Percentiles rank a stretch among this genome's conserved stretches.
phyloP scores from a whole-genome alignment of 805 yeast genomes.

The Ogataea allantospora region DNA sequence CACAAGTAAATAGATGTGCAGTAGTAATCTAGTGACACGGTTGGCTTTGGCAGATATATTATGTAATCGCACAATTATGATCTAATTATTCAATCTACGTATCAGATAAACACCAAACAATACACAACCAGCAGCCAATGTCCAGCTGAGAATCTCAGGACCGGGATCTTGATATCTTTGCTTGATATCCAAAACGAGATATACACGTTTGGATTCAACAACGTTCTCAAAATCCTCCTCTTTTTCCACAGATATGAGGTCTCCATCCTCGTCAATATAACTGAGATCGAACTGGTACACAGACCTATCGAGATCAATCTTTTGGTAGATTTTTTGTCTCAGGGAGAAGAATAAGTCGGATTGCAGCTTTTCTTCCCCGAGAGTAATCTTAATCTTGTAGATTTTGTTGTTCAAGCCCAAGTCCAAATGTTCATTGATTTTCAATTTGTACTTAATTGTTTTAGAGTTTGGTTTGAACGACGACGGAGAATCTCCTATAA shows the following conservation, averaged over 20 bases:
- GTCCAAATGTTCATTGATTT: slow-evolving; percentile 20
- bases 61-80: neutral
- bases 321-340: slow-evolving; percentile 20
- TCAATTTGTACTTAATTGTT: slow-evolving; percentile 20
- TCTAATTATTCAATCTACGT: slow-evolving; percentile 2
- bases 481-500: slow-evolving; percentile 3
- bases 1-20: slow-evolving; percentile 1
- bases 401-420: slow-evolving; percentile 24
- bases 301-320: slow-evolving; percentile 24
- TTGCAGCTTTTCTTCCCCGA: slow-evolving; percentile 6
- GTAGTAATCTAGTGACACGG: too few species aligned
- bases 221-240: slow-evolving; percentile 36
- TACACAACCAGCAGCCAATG: slow-evolving; percentile 2
- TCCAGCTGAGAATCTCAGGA: slow-evolving; percentile 4
- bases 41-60: neutral
- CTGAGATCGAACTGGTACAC: slow-evolving; percentile 31
- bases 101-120: slow-evolving; percentile 2
- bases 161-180: neutral
- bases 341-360: slow-evolving; percentile 12
- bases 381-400: slow-evolving; percentile 24
- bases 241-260: slow-evolving; percentile 33
- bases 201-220: slow-evolving; percentile 14
- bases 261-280: slow-evolving; percentile 40
- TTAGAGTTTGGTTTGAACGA: slow-evolving; percentile 2
- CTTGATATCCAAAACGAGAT: slow-evolving; percentile 19